Evolutionary conservation across 495 filamentous ascomycete species (phyloP).

Genomic region (Rostrohypoxylon terebratum): DNA sequence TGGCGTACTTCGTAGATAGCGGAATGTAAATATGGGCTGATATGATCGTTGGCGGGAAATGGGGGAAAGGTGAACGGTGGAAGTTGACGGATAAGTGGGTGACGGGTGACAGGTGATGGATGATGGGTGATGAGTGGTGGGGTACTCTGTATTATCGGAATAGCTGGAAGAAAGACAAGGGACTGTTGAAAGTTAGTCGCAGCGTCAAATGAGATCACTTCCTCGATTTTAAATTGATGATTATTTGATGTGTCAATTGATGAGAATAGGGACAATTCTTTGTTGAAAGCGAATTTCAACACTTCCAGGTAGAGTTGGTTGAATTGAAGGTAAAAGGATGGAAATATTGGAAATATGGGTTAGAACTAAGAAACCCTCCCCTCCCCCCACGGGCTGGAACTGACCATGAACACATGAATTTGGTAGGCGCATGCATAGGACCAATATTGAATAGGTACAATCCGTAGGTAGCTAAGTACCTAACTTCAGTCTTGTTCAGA

Average conservation of each 20-base stretch:
- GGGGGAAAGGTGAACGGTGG: background rate
- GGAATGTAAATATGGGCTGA: slow-evolving; percentile 7
- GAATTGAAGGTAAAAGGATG: background rate
- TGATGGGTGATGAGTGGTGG: slow-evolving; percentile 19
- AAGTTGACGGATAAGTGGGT: too few relatives aligned
- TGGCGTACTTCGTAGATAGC: slow-evolving; percentile 10
- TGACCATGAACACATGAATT: slow-evolving; percentile 1
- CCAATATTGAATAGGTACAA: background rate
- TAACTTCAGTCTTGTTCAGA: background rate
- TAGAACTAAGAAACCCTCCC: background rate
- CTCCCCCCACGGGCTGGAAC: too few relatives aligned
- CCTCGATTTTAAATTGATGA: background rate
- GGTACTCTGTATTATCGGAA: slow-evolving; percentile 7
- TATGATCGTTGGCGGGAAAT: background rate
- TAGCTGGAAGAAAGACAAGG: background rate
- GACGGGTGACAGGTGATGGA: background rate
- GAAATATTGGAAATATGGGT: slow-evolving; percentile 5
- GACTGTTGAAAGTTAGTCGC: slow-evolving; percentile 3
- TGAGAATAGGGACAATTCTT: slow-evolving; percentile 9
- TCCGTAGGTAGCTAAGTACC: background rate
- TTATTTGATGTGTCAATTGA: slow-evolving; percentile 11
- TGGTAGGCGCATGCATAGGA: slow-evolving; percentile 14
- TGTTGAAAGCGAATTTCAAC: background rate
- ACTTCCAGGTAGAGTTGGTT: background rate
- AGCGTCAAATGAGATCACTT: slow-evolving; percentile 2